Evolutionary conservation across 805 yeast species (phyloP), one percentile per base, ranked within the genome.

Genomic region (Alloascoidea africana): DNA sequence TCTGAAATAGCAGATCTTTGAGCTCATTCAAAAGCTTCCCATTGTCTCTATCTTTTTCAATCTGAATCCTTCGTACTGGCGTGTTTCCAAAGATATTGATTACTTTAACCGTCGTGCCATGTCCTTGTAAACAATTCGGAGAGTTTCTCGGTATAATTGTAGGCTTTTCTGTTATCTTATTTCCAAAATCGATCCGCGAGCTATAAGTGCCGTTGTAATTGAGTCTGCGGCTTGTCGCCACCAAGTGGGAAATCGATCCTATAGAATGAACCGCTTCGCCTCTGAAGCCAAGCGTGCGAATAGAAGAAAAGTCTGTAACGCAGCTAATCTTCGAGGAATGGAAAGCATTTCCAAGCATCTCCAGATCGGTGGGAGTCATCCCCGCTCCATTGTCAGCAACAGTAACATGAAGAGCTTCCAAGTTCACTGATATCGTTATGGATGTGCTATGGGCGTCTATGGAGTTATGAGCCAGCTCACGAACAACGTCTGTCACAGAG

Each of bases 361-460:
- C 45, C 41, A 81, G 40, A 33, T 70, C 73, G 0, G 46, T 56
- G 0, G 65, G 63, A 2, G 41, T 19, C 3, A 83, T 65, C 0
- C 93, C 93, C 1, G 1, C 2, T 0, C 94, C 94, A 50, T 83
- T 56, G 51, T 83, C 94, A 1, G 38, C 38, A 1, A 77, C 69
- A 4, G 39, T 34, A 16, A 53, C 33, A 8, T 38, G 14, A 15
- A 40, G 37, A 8, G 30, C n/a, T 23, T 8, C 30, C 30, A 23
- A n/a, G n/a, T 23, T 23, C 30, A 23, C 13, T 8, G 13, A 23
- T 8, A 23, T n/a, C 13, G 30, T 23, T 8, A 23, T 23, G 30
- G 13, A 8, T n/a, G 30, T 8, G 8, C 13, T n/a, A 8, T 23
- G 8, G 8, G 30, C 30, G 30, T 23, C 30, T 8, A 23, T 23